These are phyloP conservation scores for Mycosarcoma maydis DNA, from an alignment of 1,284 basidiomycete genomes.

Conservation along the genomic window DNA sequence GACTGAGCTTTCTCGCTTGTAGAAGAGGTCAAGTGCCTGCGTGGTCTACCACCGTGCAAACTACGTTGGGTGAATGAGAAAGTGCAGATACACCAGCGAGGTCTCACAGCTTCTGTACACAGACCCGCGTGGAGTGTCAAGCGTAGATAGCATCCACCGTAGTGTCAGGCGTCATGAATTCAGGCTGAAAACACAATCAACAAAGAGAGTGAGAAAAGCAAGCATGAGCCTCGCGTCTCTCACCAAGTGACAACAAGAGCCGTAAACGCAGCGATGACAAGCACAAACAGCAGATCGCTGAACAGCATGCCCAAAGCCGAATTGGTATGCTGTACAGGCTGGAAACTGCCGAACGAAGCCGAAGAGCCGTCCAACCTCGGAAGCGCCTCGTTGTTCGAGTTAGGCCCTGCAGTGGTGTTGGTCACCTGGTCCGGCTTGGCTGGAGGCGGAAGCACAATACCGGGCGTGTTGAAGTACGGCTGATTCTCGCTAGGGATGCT, in stretches of 20 bases:
- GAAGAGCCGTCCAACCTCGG: constrained; percentile 15
- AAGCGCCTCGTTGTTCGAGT: constrained; percentile 7
- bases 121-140: no score
- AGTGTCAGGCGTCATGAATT: no score
- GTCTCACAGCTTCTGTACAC: no score
- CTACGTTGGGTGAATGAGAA: no score
- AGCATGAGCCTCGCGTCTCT: not conserved
- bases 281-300: constrained; percentile 10
- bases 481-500: constrained; percentile 15
- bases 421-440: constrained; percentile 2
- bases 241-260: constrained; percentile 16
- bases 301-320: not conserved
- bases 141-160: no score
- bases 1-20: no score
- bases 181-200: no score
- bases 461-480: constrained; percentile 19
- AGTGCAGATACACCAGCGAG: no score
- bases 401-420: constrained; percentile 11
- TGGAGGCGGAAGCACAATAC: constrained; percentile 18
- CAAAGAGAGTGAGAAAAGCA: no score
- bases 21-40: no score
- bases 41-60: no score
- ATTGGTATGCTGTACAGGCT: not conserved
- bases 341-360: constrained; percentile 10
- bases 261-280: constrained; percentile 16